Conservation (phyloP, 2,329 filamentous ascomycete genomes). For the Verticillium tricorpus region DNA sequence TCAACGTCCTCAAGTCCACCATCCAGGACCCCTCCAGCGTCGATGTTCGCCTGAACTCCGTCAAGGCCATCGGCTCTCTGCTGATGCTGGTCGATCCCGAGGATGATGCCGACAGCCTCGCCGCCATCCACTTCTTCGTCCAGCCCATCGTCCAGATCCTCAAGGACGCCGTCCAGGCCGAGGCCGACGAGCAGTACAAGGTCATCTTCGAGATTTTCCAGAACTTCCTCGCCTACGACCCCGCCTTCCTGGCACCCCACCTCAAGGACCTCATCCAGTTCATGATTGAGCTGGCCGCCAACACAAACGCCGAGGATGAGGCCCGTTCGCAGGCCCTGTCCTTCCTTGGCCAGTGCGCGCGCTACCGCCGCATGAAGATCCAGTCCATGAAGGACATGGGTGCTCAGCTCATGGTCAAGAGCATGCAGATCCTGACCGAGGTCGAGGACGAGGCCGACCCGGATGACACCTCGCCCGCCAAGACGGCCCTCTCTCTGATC, state of each 20-base stretch:
- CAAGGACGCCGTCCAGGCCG: constrained; percentile 73
- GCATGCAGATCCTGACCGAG: constrained; percentile 85
- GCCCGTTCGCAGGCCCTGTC: constrained; percentile 84
- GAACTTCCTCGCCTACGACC: constrained; percentile 86
- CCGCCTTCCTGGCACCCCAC: constrained; percentile 75
- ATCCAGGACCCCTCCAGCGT: constrained; percentile 87
- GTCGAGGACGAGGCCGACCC: constrained; percentile 76
- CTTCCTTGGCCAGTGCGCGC: constrained; percentile 88
- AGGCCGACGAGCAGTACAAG: constrained; percentile 83
- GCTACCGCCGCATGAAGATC: constrained; percentile 92
- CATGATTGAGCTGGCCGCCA: constrained; percentile 83
- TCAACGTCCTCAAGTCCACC: constrained; percentile 78
- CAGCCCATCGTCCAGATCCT: constrained; percentile 87
- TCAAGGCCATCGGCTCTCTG: constrained; percentile 83
- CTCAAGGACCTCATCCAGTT: constrained; percentile 88
- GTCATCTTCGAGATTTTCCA: constrained; percentile 96
- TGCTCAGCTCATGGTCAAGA: constrained; percentile 80
- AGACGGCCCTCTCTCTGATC: constrained; percentile 80
- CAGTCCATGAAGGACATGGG: constrained; percentile 82
- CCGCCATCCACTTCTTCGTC: constrained; percentile 73
- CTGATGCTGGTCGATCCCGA: constrained; percentile 85
- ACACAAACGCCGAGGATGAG: constrained; percentile 76
- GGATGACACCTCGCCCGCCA: constrained; percentile 71
- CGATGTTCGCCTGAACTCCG: constrained; percentile 91
- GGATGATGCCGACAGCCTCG: constrained; percentile 70